Conservation (phyloP, 441 rosid genomes). For the Mallotus japonicus region DNA sequence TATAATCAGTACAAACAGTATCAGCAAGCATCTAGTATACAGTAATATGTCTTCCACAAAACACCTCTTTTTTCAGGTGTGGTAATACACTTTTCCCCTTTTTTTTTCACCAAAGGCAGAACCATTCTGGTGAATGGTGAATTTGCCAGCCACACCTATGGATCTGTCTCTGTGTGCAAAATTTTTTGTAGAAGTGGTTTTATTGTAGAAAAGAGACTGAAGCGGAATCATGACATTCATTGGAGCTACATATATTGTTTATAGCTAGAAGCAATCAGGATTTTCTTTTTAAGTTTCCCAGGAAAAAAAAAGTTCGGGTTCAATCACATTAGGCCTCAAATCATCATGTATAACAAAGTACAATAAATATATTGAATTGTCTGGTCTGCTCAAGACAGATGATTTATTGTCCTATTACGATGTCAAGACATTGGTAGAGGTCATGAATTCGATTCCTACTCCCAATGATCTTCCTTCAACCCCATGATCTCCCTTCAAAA, state of each 20-base stretch:
- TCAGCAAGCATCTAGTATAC: not conserved
- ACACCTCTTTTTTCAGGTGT: not conserved
- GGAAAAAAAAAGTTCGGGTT: conserved; percentile 8
- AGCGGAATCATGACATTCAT: conserved; percentile 32
- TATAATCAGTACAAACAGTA: conserved; percentile 2
- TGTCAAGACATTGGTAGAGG: no score
- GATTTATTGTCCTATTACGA: no score
- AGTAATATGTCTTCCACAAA: not conserved
- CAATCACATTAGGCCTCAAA: not conserved
- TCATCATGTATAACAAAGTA: not conserved
- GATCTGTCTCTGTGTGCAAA: not conserved
- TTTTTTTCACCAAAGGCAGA: not conserved
- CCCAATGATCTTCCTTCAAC: no score
- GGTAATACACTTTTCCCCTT: no score
- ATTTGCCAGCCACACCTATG: not conserved
- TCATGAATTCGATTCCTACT: no score
- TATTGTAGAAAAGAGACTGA: conserved; percentile 16
- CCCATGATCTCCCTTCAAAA: no score
- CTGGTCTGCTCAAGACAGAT: no score
- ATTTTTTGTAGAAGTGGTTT: not conserved
- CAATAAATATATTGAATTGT: not conserved
- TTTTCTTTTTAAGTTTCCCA: conserved; percentile 32
- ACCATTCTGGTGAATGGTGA: conserved; percentile 2
- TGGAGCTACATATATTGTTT: conserved; percentile 13
- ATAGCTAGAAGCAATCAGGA: conserved; percentile 9